Percentiles rank a stretch among this genome's conserved stretches.
Evolutionary conservation across 164 flowering plant species (phyloP).

Genomic region (Vitis rupestris): DNA sequence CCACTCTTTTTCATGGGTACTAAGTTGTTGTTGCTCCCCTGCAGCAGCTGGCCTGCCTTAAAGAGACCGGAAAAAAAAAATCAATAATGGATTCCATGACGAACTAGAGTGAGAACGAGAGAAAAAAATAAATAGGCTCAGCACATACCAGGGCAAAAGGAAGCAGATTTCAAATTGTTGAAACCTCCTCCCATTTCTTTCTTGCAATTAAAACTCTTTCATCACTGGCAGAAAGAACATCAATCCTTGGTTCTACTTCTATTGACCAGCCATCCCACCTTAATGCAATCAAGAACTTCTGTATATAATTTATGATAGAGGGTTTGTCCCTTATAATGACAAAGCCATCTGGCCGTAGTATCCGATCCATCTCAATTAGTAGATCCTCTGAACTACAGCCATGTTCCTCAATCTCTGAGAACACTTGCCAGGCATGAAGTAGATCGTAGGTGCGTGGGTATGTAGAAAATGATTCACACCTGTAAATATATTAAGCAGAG

Average conservation of each 20-base stretch:
- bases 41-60: not conserved
- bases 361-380: constrained; percentile 88
- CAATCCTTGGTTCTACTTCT: constrained; percentile 67
- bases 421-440: constrained; percentile 78
- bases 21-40: no score
- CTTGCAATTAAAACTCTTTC: constrained; percentile 74
- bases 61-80: not conserved
- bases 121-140: not conserved
- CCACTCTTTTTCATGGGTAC: not conserved
- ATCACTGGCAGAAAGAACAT: constrained; percentile 56
- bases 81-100: no score
- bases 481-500: constrained; percentile 18
- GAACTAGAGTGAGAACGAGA: no score
- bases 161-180: constrained; percentile 17
- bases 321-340: constrained; percentile 80
- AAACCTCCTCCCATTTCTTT: constrained; percentile 44
- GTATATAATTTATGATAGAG: constrained; percentile 43
- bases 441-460: constrained; percentile 95
- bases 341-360: constrained; percentile 78
- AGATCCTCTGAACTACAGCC: constrained; percentile 81
- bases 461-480: constrained; percentile 90
- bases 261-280: constrained; percentile 75
- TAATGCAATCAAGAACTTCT: constrained; percentile 57
- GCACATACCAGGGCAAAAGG: constrained; percentile 12
- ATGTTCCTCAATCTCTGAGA: constrained; percentile 58